These are phyloP conservation scores for Brassica juncea DNA, from an alignment of 345 rosid genomes.

Conservation along the genomic window DNA sequence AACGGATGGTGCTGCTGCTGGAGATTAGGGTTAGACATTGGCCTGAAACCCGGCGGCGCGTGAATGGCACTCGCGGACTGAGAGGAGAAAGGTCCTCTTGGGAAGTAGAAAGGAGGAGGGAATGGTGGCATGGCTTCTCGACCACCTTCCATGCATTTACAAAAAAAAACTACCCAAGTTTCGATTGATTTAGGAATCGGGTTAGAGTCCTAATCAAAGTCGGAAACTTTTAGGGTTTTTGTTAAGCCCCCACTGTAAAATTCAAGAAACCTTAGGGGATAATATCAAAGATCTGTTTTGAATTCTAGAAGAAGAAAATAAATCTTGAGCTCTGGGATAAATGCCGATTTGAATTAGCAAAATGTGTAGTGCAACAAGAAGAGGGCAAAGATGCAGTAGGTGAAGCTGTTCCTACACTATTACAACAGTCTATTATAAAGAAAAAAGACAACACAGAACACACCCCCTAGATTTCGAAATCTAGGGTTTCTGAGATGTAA, in stretches of 20 bases:
- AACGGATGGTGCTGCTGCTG: constrained; percentile 44
- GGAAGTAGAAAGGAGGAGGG: constrained; percentile 57
- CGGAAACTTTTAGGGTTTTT: constrained; percentile 21
- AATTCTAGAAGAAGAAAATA: neutral
- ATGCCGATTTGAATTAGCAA: constrained; percentile 15
- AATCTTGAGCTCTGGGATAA: constrained; percentile 8
- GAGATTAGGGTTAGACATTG: constrained; percentile 52
- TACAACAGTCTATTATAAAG: constrained; percentile 9
- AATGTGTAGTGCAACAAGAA: neutral
- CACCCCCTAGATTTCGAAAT: constrained; percentile 33
- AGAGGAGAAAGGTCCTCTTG: constrained; percentile 59
- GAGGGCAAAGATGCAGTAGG: neutral
- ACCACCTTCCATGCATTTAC: constrained; percentile 97
- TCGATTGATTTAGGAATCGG: neutral
- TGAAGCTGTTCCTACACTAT: neutral
- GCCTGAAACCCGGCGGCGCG: constrained; percentile 57
- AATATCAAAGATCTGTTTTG: constrained; percentile 46
- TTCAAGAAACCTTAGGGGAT: neutral
- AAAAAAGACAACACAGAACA: neutral
- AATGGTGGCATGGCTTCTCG: constrained; percentile 80
- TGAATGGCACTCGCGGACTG: constrained; percentile 51
- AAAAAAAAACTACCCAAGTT: neutral
- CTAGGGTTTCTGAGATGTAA: constrained; percentile 46
- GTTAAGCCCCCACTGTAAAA: neutral
- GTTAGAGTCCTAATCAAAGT: constrained; percentile 8